Evolutionary conservation across 2,329 filamentous ascomycete genomes (phyloP), one percentile per base, ranked within the genome.

Genomic region (Myriosclerotinia curreyana): DNA sequence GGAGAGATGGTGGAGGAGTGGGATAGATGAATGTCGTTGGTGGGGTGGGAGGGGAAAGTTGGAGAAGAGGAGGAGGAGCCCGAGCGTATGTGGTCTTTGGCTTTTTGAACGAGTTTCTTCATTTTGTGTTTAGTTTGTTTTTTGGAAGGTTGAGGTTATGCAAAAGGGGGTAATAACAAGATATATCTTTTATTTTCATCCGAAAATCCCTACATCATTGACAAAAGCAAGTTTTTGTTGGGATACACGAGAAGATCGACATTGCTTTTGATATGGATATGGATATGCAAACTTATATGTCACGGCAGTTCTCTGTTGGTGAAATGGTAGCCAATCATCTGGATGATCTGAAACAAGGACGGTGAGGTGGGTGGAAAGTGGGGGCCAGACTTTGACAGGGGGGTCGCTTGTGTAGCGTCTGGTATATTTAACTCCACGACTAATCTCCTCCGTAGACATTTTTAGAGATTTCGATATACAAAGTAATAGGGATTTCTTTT

Each of bases 1-100:
- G 34, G 36, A 25, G 44, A 48, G n/a, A 82, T 48, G 17, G 52
- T 59, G 8, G 53, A 50, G 22, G 31, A 31, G 8, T 36, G 31
- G 46, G 53, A 34, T 12, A 25, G 28, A 28, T 50, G 58, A 17
- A 42, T 28, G 17, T 34, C 28, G 7, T 52, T 53, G 11, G 14
- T 20, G 17, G 11, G 34, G n/a, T 38, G 58, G 0, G 58, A 17
- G 6, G 31, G 42, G 4, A 31, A 56, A 28, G 38, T 20, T 14
- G 42, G 38, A 31, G 60, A 53, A 22, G 54, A 31, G 25, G 59
- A 52, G 59, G 58, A 61, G 11, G 59, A 44, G 14, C n/a, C 17
- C 3, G 59, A 53, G n/a, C 36, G 46, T n/a, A 61, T 61, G 17
- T 61, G 59, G 20, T 20, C 48, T 34, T 34, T 61, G 2, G 36